These are phyloP conservation scores for Mycena leptocephala DNA, from an alignment of 768 basidiomycete species.

Conservation along the genomic window DNA sequence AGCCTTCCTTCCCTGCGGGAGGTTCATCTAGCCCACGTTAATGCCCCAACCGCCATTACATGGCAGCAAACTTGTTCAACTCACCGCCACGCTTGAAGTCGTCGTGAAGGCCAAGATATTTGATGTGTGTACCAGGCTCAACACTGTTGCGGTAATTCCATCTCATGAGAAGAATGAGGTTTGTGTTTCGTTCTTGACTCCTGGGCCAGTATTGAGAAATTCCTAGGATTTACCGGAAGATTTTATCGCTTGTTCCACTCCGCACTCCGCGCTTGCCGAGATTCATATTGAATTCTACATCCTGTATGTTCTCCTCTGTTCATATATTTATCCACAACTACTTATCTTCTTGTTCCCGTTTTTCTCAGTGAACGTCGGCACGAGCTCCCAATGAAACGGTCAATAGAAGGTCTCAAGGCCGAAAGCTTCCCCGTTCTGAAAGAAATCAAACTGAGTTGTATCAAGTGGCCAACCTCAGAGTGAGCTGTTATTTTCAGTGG, in stretches of 20 bases:
- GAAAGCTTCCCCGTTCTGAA: conserved; percentile 7
- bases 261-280: neutral
- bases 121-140: neutral
- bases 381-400: neutral
- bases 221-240: neutral
- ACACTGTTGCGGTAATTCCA: neutral
- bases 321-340: neutral
- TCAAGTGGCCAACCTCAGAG: conserved; percentile 16
- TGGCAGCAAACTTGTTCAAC: neutral
- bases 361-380: neutral
- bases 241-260: neutral
- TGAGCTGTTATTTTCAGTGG: neutral
- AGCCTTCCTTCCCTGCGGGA: neutral
- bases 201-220: neutral
- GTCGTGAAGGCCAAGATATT: neutral
- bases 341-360: no score
- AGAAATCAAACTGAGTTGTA: neutral
- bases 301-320: neutral
- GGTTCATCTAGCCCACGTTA: neutral
- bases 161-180: neutral
- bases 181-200: neutral
- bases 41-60: neutral
- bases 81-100: neutral
- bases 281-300: neutral
- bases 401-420: neutral